A percentile compares a stretch with the other conserved stretches of the same genome.
Evolutionary conservation across 106 monocot species (phyloP).

Genomic region (Platanthera guangdongensis): DNA sequence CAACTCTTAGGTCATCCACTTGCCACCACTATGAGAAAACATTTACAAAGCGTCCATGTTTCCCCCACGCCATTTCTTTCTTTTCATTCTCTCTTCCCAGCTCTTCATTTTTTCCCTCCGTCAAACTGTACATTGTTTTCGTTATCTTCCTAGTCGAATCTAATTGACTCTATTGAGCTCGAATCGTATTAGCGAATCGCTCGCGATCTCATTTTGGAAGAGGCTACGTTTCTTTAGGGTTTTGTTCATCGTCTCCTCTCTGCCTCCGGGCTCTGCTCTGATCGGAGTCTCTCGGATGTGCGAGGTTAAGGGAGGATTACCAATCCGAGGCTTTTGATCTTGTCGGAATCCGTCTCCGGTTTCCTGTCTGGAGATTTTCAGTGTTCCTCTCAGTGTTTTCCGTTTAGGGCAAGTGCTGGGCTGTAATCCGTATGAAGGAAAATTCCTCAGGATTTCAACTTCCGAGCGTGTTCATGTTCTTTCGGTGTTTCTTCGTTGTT

Average conservation of each 20-base stretch:
- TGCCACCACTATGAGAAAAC: no score
- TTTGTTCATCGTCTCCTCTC: not conserved
- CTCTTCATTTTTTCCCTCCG: no score
- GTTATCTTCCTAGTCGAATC: no score
- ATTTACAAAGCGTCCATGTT: no score
- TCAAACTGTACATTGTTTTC: no score
- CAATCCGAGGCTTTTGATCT: not conserved
- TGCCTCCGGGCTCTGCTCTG: not conserved
- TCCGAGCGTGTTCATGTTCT: not conserved
- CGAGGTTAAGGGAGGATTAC: not conserved
- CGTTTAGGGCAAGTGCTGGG: not conserved
- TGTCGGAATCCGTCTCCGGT: not conserved
- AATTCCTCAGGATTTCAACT: not conserved
- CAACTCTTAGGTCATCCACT: no score
- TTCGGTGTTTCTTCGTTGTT: not conserved
- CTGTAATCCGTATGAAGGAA: not conserved
- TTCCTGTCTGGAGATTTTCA: not conserved
- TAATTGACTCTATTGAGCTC: no score
- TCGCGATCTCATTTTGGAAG: not conserved
- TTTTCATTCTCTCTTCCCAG: no score
- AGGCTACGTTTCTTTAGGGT: conserved; percentile 11
- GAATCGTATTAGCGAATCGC: no score
- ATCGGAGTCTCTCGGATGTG: not conserved
- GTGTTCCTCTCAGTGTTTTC: not conserved
- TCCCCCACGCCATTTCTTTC: no score